These are phyloP conservation scores for Penstemon davidsonii DNA, from an alignment of 257 asterid species.

Conservation along the genomic window DNA sequence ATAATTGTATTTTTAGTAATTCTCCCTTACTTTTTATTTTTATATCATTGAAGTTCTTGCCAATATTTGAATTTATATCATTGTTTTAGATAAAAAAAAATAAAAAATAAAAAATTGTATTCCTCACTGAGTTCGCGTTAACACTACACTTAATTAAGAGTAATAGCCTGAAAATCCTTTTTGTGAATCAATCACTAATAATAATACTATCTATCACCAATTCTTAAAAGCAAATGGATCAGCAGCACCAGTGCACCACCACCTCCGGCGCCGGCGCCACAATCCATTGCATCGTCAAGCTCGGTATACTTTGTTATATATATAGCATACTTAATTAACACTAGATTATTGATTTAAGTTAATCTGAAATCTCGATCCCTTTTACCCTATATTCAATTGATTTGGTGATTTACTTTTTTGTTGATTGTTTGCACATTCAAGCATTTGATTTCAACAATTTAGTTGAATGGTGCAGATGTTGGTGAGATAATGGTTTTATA, in stretches of 20 bases:
- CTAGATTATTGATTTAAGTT: slow-evolving; percentile 6
- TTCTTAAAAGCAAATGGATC: slow-evolving; percentile 45
- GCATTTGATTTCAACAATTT: neutral
- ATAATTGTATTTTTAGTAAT: too few species aligned
- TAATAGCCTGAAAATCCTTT: too few species aligned
- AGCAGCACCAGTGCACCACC: slow-evolving; percentile 31
- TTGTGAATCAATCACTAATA: too few species aligned
- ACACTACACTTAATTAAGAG: too few species aligned
- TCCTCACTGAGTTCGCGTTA: too few species aligned
- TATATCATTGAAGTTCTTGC: too few species aligned
- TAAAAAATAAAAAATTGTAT: too few species aligned
- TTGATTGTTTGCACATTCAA: neutral
- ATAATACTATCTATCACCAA: neutral
- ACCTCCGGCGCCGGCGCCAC: slow-evolving; percentile 31
- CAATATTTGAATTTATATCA: too few species aligned
- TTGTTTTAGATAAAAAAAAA: too few species aligned
- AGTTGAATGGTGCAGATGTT: neutral
- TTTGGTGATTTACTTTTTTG: slow-evolving; percentile 1
- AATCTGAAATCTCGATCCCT: slow-evolving; percentile 9
- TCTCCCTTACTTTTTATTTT: too few species aligned
- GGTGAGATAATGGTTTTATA: neutral
- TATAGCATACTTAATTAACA: neutral
- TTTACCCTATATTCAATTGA: slow-evolving; percentile 4
- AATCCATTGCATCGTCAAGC: slow-evolving; percentile 83
- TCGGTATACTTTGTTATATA: slow-evolving; percentile 47